Evolutionary conservation across 805 yeast species (phyloP).

Genomic region (Kuraishia molischiana): DNA sequence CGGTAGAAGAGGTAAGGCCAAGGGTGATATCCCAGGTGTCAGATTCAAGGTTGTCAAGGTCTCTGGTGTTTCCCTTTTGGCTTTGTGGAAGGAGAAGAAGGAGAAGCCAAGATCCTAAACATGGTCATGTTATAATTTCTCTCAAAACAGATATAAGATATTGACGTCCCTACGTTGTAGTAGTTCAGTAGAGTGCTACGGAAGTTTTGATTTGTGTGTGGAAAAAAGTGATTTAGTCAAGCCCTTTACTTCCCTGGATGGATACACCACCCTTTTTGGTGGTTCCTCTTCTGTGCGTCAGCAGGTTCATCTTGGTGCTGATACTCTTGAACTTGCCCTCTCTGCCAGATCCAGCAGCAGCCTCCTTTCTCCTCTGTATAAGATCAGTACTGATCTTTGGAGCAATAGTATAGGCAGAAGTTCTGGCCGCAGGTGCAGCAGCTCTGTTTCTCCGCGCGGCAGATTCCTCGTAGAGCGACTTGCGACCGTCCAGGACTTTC

Average conservation of each 20-base stretch:
- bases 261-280: constrained; percentile 67
- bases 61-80: constrained; percentile 98
- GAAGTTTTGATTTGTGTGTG: too few relatives aligned
- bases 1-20: constrained; percentile 99
- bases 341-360: constrained; percentile 21
- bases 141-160: background rate
- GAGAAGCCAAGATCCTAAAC: constrained; percentile 99
- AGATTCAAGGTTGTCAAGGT: constrained; percentile 99
- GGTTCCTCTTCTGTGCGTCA: constrained; percentile 37
- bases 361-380: constrained; percentile 27
- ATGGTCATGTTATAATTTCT: background rate
- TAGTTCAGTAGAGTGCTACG: too few relatives aligned
- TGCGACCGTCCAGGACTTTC: constrained; percentile 24
- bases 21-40: constrained; percentile 99
- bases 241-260: constrained; percentile 65
- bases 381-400: constrained; percentile 59
- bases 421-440: constrained; percentile 87
- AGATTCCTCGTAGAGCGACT: constrained; percentile 74
- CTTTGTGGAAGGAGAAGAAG: constrained; percentile 99
- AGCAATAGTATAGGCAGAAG: constrained; percentile 83
- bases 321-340: constrained; percentile 80
- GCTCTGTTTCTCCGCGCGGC: constrained; percentile 92
- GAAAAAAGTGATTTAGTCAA: constrained; percentile 8
- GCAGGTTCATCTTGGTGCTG: constrained; percentile 43
- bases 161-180: background rate